These are phyloP conservation scores for Botrytis fragariae DNA, from an alignment of 2,329 filamentous ascomycete species.

Conservation along the genomic window DNA sequence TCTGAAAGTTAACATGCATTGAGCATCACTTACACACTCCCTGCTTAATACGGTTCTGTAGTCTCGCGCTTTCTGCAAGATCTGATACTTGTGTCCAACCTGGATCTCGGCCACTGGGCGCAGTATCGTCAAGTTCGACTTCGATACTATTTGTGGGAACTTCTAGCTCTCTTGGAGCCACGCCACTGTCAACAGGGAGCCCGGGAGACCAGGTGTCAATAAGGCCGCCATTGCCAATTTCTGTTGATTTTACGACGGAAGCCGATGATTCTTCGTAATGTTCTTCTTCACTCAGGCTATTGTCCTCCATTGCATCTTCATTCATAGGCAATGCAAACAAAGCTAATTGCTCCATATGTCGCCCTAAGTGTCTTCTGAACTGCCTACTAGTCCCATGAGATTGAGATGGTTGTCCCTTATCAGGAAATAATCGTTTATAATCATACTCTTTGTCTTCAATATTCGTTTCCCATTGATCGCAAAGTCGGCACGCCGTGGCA, in stretches of 20 bases:
- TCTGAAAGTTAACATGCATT: too few species aligned
- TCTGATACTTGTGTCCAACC: too few species aligned
- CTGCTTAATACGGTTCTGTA: too few species aligned
- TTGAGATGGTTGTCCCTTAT: conserved; percentile 16
- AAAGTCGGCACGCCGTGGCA: conserved; percentile 35
- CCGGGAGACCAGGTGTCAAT: not conserved
- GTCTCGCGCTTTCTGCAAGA: too few species aligned
- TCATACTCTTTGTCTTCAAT: conserved; percentile 22
- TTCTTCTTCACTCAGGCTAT: not conserved
- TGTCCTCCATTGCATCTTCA: not conserved
- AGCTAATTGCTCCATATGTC: conserved; percentile 32
- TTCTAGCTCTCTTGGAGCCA: too few species aligned
- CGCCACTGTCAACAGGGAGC: not conserved
- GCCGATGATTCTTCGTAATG: not conserved
- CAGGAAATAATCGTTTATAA: conserved; percentile 19
- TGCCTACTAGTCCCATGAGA: conserved; percentile 24
- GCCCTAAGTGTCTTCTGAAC: conserved; percentile 29
- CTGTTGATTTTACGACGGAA: not conserved
- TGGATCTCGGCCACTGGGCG: too few species aligned
- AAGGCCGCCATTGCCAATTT: not conserved
- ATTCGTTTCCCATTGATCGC: conserved; percentile 35
- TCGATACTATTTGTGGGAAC: too few species aligned
- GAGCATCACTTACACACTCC: too few species aligned
- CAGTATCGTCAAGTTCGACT: too few species aligned
- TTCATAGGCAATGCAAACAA: conserved; percentile 28